Evolutionary conservation across 768 basidiomycete species (phyloP).

Genomic region (Trametes elegans): DNA sequence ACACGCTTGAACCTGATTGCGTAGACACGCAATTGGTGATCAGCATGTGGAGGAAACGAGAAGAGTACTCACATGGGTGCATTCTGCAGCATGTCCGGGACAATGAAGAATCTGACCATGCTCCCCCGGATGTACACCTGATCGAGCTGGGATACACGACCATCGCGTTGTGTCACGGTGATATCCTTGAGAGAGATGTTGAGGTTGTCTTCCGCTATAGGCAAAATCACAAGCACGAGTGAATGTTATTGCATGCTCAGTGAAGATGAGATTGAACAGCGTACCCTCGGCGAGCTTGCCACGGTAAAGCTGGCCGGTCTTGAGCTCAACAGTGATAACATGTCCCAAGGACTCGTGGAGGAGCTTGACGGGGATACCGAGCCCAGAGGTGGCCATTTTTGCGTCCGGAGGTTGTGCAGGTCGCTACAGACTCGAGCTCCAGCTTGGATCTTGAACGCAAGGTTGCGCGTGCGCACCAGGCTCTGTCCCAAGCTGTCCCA

Average conservation of each 20-base stretch:
- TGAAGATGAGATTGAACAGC: constrained; percentile 21
- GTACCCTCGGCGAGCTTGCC: constrained; percentile 96
- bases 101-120: constrained; percentile 98
- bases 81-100: constrained; percentile 98
- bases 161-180: constrained; percentile 96
- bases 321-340: constrained; percentile 95
- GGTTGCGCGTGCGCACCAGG: constrained; percentile 7
- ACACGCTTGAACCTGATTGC: constrained; percentile 96
- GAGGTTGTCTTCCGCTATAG: constrained; percentile 94
- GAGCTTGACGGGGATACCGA: constrained; percentile 95
- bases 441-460: constrained; percentile 10
- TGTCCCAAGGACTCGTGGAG: constrained; percentile 96
- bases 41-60: constrained; percentile 4
- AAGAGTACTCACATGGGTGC: constrained; percentile 84
- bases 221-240: constrained; percentile 22
- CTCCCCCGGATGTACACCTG: constrained; percentile 99
- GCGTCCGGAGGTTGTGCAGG: neutral
- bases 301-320: constrained; percentile 95
- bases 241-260: neutral
- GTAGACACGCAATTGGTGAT: neutral
- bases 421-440: neutral
- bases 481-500: neutral
- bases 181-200: constrained; percentile 97
- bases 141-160: constrained; percentile 96
- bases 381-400: constrained; percentile 49